phyloP scores from a whole-genome alignment of 163 green algal species.

The Trebouxia gelatinosa region DNA sequence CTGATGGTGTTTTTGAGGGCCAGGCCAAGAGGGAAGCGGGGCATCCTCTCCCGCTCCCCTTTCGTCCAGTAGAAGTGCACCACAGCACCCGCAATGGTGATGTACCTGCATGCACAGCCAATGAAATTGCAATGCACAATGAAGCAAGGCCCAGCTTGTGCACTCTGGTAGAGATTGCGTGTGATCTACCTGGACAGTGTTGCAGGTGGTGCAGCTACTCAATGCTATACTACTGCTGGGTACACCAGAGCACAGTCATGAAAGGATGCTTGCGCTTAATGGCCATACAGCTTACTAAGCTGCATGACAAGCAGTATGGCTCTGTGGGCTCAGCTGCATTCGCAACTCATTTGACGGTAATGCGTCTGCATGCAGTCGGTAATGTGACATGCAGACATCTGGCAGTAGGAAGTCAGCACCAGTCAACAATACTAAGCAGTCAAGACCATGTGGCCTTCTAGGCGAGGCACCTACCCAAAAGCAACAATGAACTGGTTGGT shows the following conservation, averaged over 20 bases:
- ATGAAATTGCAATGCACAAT: background rate
- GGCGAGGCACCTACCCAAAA: slow-evolving; percentile 40
- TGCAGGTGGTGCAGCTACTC: background rate
- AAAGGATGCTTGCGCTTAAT: background rate
- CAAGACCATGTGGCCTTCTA: background rate
- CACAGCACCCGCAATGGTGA: slow-evolving; percentile 60
- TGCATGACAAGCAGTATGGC: background rate
- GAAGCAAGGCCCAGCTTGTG: background rate
- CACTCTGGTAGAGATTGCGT: background rate
- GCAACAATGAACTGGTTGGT: slow-evolving; percentile 82
- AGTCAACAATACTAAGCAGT: no score
- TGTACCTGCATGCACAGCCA: slow-evolving; percentile 21
- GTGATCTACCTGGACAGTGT: background rate
- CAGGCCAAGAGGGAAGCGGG: slow-evolving; percentile 4
- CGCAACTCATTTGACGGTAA: background rate
- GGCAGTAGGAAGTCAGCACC: no score
- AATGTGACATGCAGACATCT: background rate
- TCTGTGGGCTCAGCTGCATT: background rate
- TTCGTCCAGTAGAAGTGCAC: slow-evolving; percentile 65
- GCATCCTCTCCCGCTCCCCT: slow-evolving; percentile 36
- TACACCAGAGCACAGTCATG: background rate
- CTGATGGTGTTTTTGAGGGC: slow-evolving; percentile 18
- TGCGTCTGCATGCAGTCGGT: background rate
- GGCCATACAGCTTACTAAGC: background rate
- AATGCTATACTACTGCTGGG: background rate